Evolutionary conservation across 2,329 filamentous ascomycete genomes (phyloP).

Genomic region (Diaporthe citrichinensis): DNA sequence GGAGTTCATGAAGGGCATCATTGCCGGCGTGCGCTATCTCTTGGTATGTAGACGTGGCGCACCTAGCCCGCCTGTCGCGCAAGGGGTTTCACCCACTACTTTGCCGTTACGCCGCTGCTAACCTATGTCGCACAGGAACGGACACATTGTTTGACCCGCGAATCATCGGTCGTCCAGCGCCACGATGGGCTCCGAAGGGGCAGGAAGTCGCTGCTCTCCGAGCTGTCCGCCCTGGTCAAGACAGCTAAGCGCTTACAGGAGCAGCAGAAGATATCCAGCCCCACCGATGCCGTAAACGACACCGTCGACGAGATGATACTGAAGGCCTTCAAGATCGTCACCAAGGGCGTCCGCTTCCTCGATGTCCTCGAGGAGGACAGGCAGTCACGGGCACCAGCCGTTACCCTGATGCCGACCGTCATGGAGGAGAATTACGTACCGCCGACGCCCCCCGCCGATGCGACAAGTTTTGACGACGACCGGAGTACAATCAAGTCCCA

Average conservation of each 20-base stretch:
- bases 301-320: conserved; percentile 93
- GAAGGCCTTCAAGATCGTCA: conserved; percentile 95
- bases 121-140: conserved; percentile 73
- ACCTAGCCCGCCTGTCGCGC: background rate
- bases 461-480: conserved; percentile 61
- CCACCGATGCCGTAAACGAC: conserved; percentile 75
- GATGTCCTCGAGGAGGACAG: conserved; percentile 83
- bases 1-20: conserved; percentile 94
- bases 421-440: conserved; percentile 71
- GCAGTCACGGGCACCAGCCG: conserved; percentile 62
- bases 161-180: conserved; percentile 80
- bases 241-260: conserved; percentile 89
- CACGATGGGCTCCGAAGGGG: conserved; percentile 83
- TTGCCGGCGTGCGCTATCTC: conserved; percentile 91
- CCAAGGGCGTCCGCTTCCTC: conserved; percentile 88
- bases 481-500: conserved; percentile 49
- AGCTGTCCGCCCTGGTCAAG: conserved; percentile 91
- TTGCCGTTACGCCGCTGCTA: conserved; percentile 43
- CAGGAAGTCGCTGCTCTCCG: conserved; percentile 89
- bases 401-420: conserved; percentile 73
- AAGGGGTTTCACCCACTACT: background rate
- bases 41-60: conserved; percentile 72
- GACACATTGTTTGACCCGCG: conserved; percentile 88
- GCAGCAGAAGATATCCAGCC: conserved; percentile 66
- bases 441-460: conserved; percentile 75